Conservation (phyloP, 208 protist species). For the Leishmania martiniquensis region DNA sequence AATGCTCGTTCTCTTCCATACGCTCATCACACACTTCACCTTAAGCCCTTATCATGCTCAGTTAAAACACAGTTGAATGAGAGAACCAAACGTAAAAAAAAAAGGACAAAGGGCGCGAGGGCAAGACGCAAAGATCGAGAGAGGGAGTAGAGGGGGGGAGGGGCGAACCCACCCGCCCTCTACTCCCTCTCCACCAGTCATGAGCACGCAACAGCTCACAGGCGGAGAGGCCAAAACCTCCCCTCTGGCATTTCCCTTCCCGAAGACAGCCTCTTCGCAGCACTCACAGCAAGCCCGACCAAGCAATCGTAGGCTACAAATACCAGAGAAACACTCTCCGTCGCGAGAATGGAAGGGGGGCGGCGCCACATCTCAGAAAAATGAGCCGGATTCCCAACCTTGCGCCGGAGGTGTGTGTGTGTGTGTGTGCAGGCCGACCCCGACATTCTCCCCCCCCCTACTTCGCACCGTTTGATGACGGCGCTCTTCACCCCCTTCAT, state of each 20-base stretch:
- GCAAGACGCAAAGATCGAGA: no score
- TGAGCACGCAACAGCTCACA: background rate
- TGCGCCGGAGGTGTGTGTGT: background rate
- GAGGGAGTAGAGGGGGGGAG: background rate
- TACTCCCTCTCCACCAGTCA: background rate
- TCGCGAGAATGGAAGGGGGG: background rate
- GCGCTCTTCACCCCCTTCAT: background rate
- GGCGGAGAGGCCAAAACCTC: background rate
- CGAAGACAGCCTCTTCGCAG: background rate
- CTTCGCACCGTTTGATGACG: background rate
- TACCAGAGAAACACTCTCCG: background rate
- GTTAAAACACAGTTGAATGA: background rate
- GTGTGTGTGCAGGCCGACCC: background rate
- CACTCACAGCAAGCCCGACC: background rate
- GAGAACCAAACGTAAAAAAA: background rate
- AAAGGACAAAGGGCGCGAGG: background rate
- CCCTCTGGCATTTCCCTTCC: no score
- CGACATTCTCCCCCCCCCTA: background rate
- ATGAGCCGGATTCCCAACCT: background rate
- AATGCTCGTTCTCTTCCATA: background rate
- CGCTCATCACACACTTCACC: background rate
- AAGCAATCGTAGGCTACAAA: background rate
- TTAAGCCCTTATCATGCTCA: slow-evolving; percentile 10
- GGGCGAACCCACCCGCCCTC: no score
- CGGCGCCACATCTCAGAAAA: background rate